Base-by-base conservation (phyloP, 2,329 filamentous ascomycete species). In the Cladosporium colombiae region DNA sequence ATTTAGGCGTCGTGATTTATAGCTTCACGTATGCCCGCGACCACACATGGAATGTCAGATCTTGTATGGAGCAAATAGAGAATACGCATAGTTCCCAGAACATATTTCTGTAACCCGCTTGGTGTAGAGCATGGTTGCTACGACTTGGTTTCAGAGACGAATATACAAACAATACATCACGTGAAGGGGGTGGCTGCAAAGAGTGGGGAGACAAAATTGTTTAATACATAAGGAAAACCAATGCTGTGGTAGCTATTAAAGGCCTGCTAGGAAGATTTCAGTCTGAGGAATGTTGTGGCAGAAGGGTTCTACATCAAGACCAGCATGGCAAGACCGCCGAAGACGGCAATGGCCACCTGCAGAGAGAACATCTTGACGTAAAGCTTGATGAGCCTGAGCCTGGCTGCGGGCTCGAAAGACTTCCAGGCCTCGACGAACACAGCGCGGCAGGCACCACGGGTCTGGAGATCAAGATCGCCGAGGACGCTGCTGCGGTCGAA, bases 401-500 rank as follows among this genome's bases (percentile, higher is more conserved):
- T 89, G 53, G 91, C 88, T 67, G 87, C 82, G 77, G 86, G 86
- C 76, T 89, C 87, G 77, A 97, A 93, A 40, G 88, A 91, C 72
- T 83, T 85, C 91, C 92, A 93, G 1, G 92, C 93, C 72, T 94
- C 90, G 59, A 86, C 77, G 73, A 94, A 85, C 49, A 89, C 86
- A 68, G 91, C 84, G 58, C 69, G 67, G 58, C 68, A 66, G 67
- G 70, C 69, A 70, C 91, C 91, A 69, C 84, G 86, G 64, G 90
- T 91, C 66, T 87, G 89, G n/a, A 92, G 82, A 59, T 92, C 84
- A 67, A 86, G 85, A n/a, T 91, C 88, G 40, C 71, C 73, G 69
- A 89, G 86, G 31, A 94, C 86, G 75, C 88, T 90, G 33, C 89
- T 89, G 70, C 93, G 91, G 82, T 98, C 94, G 73, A 98, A 97